These are phyloP conservation scores for Rosa rugosa DNA, from an alignment of 306 rosid species.

Conservation along the genomic window DNA sequence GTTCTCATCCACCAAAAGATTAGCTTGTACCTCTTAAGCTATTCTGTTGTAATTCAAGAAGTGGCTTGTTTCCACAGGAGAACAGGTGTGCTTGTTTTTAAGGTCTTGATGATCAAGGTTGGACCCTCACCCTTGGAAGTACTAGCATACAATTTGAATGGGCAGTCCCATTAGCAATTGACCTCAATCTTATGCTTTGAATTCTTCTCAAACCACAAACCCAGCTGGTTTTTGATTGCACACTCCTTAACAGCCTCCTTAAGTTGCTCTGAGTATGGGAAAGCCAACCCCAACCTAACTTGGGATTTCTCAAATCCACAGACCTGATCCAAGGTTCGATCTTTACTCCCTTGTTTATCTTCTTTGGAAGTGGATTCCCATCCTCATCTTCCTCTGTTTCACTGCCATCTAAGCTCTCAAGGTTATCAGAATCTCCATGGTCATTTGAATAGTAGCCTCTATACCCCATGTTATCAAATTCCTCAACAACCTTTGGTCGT, in stretches of 20 bases:
- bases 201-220: not conserved
- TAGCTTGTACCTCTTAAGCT: fast-evolving
- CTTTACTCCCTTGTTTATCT: not conserved
- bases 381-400: not conserved
- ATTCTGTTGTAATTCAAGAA: not conserved
- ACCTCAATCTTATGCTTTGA: not conserved
- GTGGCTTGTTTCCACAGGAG: not conserved
- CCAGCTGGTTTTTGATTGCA: not conserved
- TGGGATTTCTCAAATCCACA: not conserved
- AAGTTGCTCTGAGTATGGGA: not conserved
- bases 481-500: too few species aligned
- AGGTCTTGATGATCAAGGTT: not conserved
- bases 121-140: too few species aligned
- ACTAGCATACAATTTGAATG: not conserved
- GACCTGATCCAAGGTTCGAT: not conserved
- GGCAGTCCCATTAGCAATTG: not conserved
- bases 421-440: not conserved
- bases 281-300: not conserved
- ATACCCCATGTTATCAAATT: too few species aligned
- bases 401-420: not conserved
- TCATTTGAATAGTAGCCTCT: too few species aligned
- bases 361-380: not conserved
- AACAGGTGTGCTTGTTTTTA: not conserved
- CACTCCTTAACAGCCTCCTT: not conserved
- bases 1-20: not conserved